Evolutionary conservation across 176 grass and related monocot species (phyloP), one percentile per base, ranked within the genome.

Genomic region (Thinopyrum elongatum): DNA sequence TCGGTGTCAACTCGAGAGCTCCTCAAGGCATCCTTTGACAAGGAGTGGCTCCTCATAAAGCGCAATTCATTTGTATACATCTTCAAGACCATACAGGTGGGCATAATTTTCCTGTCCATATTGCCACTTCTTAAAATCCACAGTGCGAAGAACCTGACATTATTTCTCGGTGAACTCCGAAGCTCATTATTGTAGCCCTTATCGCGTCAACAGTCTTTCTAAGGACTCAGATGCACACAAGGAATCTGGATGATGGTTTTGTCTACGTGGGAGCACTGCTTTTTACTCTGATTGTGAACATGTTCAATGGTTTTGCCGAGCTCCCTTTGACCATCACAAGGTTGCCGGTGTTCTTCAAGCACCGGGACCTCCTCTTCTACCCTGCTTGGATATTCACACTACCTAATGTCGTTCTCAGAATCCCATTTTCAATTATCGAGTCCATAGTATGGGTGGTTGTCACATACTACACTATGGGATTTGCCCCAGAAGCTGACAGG

Each of bases 21-120:
- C 79, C 90, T 99, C 31, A 96, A 88, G 83, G 87, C 94, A 66
- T 96, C 94, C 47, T 91, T 96, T 67, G 84, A 86, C 78, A 99
- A 99, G 83, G 97, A 99, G 65, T 99, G 94, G 97, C 97, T 99
- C 46, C 97, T 99, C 51, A 99, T 99, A 81, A 94, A 94, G 85
- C 92, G 97, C 75, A 99, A 99, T 82, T 96, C 97, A 15, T 94
- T 99, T 53, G 94, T 99, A 39, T 99, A 99, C 85, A 88, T 99
- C 77, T 94, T 94, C 86, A 99, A 96, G 74, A 94, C 94, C 33
- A 77, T 96, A 77, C 94, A 94, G 92, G 97, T 99, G 59, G 33
- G 75, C 9, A 60, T n/a, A 76, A 3, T 75, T 26, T n/a, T 28
- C 53, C 63, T 41, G 22, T 58, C 21, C 8, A 78, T 81, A 8